A percentile compares a stretch with the other conserved stretches of the same genome.
These are phyloP conservation scores for Achaetomiella virescens DNA, from an alignment of 495 filamentous ascomycete genomes.

Conservation along the genomic window DNA sequence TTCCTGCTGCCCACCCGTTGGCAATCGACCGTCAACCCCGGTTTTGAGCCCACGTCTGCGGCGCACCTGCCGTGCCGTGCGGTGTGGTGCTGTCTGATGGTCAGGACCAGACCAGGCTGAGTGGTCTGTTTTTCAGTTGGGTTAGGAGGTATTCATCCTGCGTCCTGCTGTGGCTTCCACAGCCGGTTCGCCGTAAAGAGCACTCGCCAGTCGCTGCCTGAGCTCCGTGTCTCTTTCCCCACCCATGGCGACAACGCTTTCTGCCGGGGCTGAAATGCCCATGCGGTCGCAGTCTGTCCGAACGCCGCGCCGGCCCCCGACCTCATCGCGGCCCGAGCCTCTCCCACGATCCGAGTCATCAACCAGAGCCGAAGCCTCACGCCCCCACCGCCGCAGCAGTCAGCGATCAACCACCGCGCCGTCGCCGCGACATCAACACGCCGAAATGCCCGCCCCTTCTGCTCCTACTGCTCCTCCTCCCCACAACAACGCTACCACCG, in stretches of 20 bases:
- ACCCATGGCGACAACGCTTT: slow-evolving; percentile 26
- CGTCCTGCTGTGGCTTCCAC: neutral
- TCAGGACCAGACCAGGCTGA: too few species aligned
- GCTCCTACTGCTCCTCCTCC: slow-evolving; percentile 42
- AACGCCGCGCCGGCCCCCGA: slow-evolving; percentile 29
- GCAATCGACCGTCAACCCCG: neutral
- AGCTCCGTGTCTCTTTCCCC: neutral
- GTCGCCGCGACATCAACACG: slow-evolving; percentile 24
- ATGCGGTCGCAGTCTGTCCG: slow-evolving; percentile 34
- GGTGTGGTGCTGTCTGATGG: neutral
- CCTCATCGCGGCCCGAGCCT: slow-evolving; percentile 25
- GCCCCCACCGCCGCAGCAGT: slow-evolving; percentile 40
- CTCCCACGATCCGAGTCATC: slow-evolving; percentile 30
- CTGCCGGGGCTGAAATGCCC: slow-evolving; percentile 28
- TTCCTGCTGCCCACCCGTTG: slow-evolving; percentile 12
- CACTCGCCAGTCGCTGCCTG: neutral
- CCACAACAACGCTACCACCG: slow-evolving; percentile 42
- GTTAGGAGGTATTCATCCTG: neutral
- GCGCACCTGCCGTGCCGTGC: neutral
- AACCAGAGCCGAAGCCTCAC: slow-evolving; percentile 36
- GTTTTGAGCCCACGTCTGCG: neutral
- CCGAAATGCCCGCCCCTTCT: slow-evolving; percentile 49
- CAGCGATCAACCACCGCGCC: slow-evolving; percentile 21
- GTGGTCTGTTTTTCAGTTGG: neutral
- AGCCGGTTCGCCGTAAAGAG: neutral